Evolutionary conservation across 2,329 filamentous ascomycete species (phyloP).

Genomic region (Sporothrix dimorphospora): DNA sequence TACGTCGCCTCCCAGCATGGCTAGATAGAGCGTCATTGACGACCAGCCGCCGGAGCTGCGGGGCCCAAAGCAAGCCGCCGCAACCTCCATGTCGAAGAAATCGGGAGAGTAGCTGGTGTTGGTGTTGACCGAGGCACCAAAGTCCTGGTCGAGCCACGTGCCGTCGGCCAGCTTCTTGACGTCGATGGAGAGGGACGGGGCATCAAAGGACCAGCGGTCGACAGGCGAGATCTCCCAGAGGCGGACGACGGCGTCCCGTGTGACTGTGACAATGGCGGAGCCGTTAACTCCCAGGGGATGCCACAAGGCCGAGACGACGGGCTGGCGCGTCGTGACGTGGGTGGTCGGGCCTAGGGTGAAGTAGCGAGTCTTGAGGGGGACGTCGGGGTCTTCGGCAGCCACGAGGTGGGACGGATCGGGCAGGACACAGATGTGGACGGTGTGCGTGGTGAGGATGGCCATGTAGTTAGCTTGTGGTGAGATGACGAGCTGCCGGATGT

Average conservation of each 20-base stretch:
- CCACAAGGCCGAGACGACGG: conserved; percentile 83
- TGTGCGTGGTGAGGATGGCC: conserved; percentile 84
- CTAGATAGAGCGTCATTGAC: conserved; percentile 93
- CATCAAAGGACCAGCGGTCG: conserved; percentile 85
- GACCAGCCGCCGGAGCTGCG: conserved; percentile 81
- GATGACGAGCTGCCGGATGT: conserved; percentile 82
- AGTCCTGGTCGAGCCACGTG: conserved; percentile 78
- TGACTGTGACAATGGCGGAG: conserved; percentile 83
- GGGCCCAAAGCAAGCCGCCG: conserved; percentile 77
- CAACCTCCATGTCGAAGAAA: conserved; percentile 89
- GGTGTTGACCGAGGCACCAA: conserved; percentile 73
- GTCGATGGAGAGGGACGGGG: conserved; percentile 81
- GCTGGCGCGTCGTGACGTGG: conserved; percentile 83
- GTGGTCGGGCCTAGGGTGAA: conserved; percentile 92
- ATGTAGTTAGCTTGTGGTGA: conserved; percentile 82
- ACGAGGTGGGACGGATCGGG: conserved; percentile 79
- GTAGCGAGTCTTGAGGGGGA: conserved; percentile 77
- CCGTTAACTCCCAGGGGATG: conserved; percentile 86
- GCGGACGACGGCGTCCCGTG: conserved; percentile 82
- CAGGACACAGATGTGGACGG: conserved; percentile 83
- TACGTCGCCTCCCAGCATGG: conserved; percentile 91
- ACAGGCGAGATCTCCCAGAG: conserved; percentile 87
- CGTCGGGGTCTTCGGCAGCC: conserved; percentile 63
- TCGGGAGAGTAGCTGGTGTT: conserved; percentile 88
- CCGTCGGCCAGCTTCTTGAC: conserved; percentile 87